Evolutionary conservation across 495 filamentous ascomycete species (phyloP).

Genomic region (Podospora pseudoanserina): DNA sequence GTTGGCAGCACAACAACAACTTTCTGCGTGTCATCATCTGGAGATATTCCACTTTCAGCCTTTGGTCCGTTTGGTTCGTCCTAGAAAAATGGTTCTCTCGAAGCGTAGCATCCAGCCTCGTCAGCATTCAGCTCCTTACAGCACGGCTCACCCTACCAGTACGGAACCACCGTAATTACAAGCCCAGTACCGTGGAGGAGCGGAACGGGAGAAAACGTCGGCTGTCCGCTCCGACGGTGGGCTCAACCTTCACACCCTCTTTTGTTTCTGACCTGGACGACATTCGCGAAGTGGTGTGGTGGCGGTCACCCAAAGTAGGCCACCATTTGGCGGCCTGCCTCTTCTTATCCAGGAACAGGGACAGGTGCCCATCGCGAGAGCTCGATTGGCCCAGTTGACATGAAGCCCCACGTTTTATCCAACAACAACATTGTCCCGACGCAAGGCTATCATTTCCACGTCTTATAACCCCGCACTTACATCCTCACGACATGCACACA

Average conservation of each 20-base stretch:
- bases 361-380: slow-evolving; percentile 1
- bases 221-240: slow-evolving; percentile 6
- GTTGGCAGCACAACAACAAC: neutral
- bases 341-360: slow-evolving; percentile 4
- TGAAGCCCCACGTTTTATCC: neutral
- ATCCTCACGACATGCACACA: neutral
- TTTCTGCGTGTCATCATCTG: neutral
- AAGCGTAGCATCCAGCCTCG: neutral
- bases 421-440: neutral
- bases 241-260: slow-evolving; percentile 11
- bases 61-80: neutral
- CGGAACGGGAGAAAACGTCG: slow-evolving; percentile 22
- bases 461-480: neutral
- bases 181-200: slow-evolving; percentile 17
- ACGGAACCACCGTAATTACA: slow-evolving; percentile 7
- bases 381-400: neutral
- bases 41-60: neutral
- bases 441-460: neutral
- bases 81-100: neutral
- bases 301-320: neutral
- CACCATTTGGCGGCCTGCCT: neutral
- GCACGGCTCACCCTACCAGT: neutral
- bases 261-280: neutral
- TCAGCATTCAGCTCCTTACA: slow-evolving; percentile 11
- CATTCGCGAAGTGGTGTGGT: neutral